A percentile compares a stretch with the other conserved stretches of the same genome.
phyloP scores from a whole-genome alignment of 2,329 filamentous ascomycete genomes.

The Fusarium lyarnte region DNA sequence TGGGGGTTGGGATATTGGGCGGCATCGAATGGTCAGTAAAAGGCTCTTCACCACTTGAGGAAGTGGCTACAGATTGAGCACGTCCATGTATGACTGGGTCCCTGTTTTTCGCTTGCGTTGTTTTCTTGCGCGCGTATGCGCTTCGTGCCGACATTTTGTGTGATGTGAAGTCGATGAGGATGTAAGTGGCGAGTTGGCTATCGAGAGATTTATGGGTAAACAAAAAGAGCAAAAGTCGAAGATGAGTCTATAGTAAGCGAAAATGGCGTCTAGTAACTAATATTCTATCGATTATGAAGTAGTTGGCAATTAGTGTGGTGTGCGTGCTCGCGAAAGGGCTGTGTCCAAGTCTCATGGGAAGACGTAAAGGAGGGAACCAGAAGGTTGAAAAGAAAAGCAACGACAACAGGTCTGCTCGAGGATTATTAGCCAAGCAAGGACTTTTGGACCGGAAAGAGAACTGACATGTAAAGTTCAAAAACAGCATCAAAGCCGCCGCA shows the following conservation, averaged over 20 bases:
- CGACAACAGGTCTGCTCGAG: not conserved
- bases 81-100: conserved; percentile 41
- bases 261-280: not conserved
- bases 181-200: not conserved
- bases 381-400: not conserved
- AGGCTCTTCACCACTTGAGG: conserved; percentile 53
- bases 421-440: not conserved
- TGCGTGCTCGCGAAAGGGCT: not conserved
- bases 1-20: conserved; percentile 49
- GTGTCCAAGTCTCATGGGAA: not conserved
- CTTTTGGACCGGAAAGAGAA: not conserved
- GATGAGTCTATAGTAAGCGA: not conserved
- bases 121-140: conserved; percentile 68
- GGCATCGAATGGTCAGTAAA: conserved; percentile 52
- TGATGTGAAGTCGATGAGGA: not conserved
- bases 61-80: conserved; percentile 49
- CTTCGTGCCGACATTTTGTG: conserved; percentile 65
- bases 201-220: not conserved
- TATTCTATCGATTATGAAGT: not conserved
- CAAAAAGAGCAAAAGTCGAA: not conserved
- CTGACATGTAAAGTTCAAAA: not conserved
- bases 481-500: not conserved
- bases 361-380: not conserved
- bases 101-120: conserved; percentile 57
- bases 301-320: not conserved